Evolutionary conservation across 2,329 filamentous ascomycete genomes (phyloP), one percentile per base, ranked within the genome.

Genomic region (Paraphaeosphaeria sporulosa): DNA sequence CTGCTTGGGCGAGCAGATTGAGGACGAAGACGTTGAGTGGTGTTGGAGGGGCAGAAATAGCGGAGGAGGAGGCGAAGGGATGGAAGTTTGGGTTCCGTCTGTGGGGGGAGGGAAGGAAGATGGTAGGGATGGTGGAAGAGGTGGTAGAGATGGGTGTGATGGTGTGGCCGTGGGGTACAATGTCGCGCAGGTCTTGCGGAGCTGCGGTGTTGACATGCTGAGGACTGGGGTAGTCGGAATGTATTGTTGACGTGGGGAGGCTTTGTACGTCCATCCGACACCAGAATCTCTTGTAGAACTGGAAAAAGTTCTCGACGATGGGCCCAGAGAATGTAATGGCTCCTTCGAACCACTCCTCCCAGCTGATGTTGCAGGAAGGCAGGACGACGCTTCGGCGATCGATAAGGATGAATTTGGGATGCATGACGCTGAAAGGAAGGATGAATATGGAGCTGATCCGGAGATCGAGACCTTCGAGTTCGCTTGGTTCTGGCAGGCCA

Each of bases 301-400:
- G 73, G 44, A 90, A 65, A 42, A 95, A 84, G n/a, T 84, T 81
- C 4, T 75, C 67, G 0, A 93, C 86, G 0, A 90, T 81, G 0
- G 83, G 80, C 0, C 91, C 91, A 7, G 82, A 81, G 12, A 94
- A 77, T 57, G 88, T 86, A 3, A 94, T 79, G 58, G 89, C 92
- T 0, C 89, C 90, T 74, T 96, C 92, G 27, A 94, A 89, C 92
- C 92, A 96, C n/a, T 87, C 78, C 76, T 95, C 92, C 90, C 90
- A 95, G 70, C 90, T 93, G 4, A 96, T 87, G 68, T 96, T 96
- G 76, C 91, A 94, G 68, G 90, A 93, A 0, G 92, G 92, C 10
- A 95, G 76, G 68, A 90, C 89, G 0, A 90, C 90, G 2, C 79
- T 82, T 34, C 81, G 75, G 0, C 89, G 84, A 73, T 96, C 92